These are phyloP conservation scores for Peronospora destructor DNA, from an alignment of 352 stramenopile genomes.

Conservation along the genomic window DNA sequence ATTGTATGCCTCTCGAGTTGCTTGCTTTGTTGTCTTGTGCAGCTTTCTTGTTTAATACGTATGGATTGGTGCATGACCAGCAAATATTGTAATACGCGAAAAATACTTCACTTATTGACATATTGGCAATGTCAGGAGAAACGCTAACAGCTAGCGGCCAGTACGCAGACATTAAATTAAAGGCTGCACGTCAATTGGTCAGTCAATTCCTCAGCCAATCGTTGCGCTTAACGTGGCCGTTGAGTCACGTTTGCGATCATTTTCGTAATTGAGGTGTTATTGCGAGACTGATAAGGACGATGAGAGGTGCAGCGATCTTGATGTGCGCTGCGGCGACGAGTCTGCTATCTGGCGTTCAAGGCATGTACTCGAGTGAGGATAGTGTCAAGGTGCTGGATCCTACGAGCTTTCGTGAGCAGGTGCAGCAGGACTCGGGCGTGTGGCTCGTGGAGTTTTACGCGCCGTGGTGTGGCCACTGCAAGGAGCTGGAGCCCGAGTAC, in stretches of 20 bases:
- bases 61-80: constrained; percentile 30
- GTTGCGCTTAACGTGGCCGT: constrained; percentile 18
- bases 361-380: constrained; percentile 61
- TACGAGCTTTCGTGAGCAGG: constrained; percentile 56
- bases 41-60: background rate
- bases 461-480: constrained; percentile 93
- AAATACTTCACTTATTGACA: constrained; percentile 57
- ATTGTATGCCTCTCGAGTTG: constrained; percentile 4
- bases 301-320: constrained; percentile 17
- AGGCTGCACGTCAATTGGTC: background rate
- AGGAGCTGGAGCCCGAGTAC: constrained; percentile 89
- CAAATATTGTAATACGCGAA: constrained; percentile 54
- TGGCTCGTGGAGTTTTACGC: constrained; percentile 95
- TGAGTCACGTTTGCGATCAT: constrained; percentile 13
- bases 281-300: constrained; percentile 1
- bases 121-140: constrained; percentile 59
- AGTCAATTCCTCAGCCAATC: constrained; percentile 20
- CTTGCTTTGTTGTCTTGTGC: constrained; percentile 3
- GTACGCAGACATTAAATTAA: too few species aligned
- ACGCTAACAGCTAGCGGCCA: constrained; percentile 2
- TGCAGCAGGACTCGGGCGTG: constrained; percentile 68
- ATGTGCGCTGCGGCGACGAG: constrained; percentile 28
- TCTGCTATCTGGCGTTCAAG: constrained; percentile 28
- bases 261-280: constrained; percentile 13
- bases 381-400: constrained; percentile 67